A percentile compares a stretch with the other conserved stretches of the same genome.
Conservation (phyloP, 1,139 yeast species). For the Magnusiomyces suaveolens region DNA sequence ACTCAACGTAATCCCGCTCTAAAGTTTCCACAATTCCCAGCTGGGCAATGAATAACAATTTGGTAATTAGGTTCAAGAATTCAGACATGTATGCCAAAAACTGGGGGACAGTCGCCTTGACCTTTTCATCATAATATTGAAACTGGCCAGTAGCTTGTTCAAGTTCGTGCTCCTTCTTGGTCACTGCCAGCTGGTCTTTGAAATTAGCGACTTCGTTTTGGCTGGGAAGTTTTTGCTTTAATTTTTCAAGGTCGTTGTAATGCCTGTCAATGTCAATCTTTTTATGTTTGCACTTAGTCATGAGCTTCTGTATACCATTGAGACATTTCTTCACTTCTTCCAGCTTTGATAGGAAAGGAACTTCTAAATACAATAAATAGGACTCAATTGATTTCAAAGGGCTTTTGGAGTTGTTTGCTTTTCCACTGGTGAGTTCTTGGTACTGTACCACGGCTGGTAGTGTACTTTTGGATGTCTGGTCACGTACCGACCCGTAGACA, state of each 20-base stretch:
- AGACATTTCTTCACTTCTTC: constrained; percentile 36
- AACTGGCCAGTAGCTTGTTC: constrained; percentile 28
- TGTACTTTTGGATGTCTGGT: constrained; percentile 38
- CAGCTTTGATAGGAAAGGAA: constrained; percentile 22
- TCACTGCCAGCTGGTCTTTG: constrained; percentile 25
- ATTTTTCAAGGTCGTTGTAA: constrained; percentile 37
- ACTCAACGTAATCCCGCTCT: constrained; percentile 22
- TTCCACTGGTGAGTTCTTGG: constrained; percentile 12
- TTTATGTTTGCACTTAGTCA: constrained; percentile 41
- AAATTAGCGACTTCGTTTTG: constrained; percentile 19
- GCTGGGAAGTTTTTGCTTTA: constrained; percentile 32
- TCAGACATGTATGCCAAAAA: constrained; percentile 42
- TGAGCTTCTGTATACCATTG: constrained; percentile 37
- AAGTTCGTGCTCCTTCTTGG: constrained; percentile 26
- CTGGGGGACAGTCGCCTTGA: constrained; percentile 40
- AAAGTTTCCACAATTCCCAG: constrained; percentile 22
- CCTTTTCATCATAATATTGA: constrained; percentile 36
- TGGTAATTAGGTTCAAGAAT: constrained; percentile 37
- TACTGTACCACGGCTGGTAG: constrained; percentile 26
- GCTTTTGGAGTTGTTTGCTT: constrained; percentile 3
- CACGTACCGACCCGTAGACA: constrained; percentile 24
- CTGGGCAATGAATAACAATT: constrained; percentile 28
- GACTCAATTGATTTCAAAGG: constrained; percentile 23
- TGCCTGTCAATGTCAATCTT: constrained; percentile 39
- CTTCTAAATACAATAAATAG: constrained; percentile 22